These are phyloP conservation scores for Coemansia sp. DNA, from an alignment of 192 early-diverging fungal species.

Conservation along the genomic window DNA sequence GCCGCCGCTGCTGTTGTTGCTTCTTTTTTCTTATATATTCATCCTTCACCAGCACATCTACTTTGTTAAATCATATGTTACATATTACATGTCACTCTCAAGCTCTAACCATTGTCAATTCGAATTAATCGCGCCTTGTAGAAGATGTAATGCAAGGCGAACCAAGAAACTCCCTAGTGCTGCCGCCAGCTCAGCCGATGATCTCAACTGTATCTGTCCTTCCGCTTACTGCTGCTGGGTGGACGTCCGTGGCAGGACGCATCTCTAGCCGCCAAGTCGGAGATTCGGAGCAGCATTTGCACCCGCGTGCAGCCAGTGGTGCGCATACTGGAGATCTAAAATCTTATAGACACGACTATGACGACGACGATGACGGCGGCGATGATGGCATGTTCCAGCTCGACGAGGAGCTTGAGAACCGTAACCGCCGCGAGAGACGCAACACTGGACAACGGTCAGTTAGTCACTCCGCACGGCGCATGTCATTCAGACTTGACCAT, in stretches of 20 bases:
- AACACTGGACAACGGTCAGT: constrained; percentile 21
- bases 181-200: constrained; percentile 40
- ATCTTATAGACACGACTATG: background rate
- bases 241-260: constrained; percentile 34
- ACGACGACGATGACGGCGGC: constrained; percentile 40
- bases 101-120: background rate
- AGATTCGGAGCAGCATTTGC: background rate
- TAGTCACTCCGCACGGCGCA: constrained; percentile 30
- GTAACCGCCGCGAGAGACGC: constrained; percentile 35
- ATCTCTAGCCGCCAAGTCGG: constrained; percentile 15
- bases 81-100: background rate
- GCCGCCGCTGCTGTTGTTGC: background rate
- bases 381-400: constrained; percentile 81
- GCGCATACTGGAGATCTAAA: background rate
- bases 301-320: background rate
- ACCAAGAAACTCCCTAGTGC: background rate
- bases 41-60: constrained; percentile 1
- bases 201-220: constrained; percentile 17
- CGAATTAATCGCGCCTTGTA: background rate
- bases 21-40: constrained; percentile 3
- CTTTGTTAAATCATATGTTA: constrained; percentile 1
- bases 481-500: constrained; percentile 27
- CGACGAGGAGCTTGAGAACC: constrained; percentile 75
- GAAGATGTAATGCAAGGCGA: constrained; percentile 5
- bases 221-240: constrained; percentile 27